These are phyloP conservation scores for Artomyces pyxidatus DNA, from an alignment of 768 basidiomycete genomes.

Conservation along the genomic window DNA sequence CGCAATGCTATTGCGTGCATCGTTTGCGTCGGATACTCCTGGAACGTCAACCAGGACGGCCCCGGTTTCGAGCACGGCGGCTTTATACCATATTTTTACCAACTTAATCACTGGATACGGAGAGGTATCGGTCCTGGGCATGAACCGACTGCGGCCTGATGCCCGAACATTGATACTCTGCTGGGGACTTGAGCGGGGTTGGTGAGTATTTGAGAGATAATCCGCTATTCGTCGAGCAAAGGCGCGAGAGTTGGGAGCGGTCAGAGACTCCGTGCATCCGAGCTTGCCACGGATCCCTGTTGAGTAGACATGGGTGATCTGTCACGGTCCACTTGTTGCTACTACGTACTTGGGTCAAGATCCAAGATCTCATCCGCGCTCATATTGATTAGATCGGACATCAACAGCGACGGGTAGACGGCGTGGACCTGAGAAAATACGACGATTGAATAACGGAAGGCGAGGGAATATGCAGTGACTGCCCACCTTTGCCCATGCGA, in stretches of 20 bases:
- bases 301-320: no score
- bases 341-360: no score
- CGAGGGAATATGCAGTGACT: no score
- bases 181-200: no score
- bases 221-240: not conserved
- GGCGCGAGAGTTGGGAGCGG: not conserved
- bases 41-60: not conserved
- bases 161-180: no score
- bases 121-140: not conserved
- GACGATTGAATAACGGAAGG: no score
- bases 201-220: no score
- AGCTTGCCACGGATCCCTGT: not conserved
- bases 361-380: not conserved
- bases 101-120: not conserved
- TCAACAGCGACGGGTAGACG: not conserved
- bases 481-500: no score
- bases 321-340: no score
- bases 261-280: not conserved
- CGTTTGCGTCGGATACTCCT: not conserved
- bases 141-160: not conserved
- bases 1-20: not conserved
- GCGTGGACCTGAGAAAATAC: no score
- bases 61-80: not conserved
- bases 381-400: not conserved
- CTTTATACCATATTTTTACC: not conserved